phyloP scores from a whole-genome alignment of 1,139 yeast genomes.

The Kodamaea anthophila region DNA sequence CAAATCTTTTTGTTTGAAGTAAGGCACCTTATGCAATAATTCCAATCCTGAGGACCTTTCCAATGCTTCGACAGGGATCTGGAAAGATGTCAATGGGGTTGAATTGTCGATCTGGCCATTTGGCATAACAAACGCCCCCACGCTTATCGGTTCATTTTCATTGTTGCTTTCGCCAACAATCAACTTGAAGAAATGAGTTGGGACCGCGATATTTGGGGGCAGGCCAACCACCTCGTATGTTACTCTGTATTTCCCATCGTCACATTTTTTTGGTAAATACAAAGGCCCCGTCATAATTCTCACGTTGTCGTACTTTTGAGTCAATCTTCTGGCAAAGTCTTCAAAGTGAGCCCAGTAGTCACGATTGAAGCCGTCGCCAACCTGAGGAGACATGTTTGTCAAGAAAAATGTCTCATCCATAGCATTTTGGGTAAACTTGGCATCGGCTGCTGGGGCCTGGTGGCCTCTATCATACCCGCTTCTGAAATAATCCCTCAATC shows the following conservation, averaged over 20 bases:
- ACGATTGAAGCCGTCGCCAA: constrained; percentile 94
- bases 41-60: constrained; percentile 85
- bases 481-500: constrained; percentile 79
- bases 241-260: constrained; percentile 76
- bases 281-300: constrained; percentile 92
- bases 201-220: constrained; percentile 95
- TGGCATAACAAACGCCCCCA: constrained; percentile 92
- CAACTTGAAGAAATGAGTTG: constrained; percentile 92
- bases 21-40: constrained; percentile 65
- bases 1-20: constrained; percentile 53
- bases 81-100: constrained; percentile 66
- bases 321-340: constrained; percentile 75
- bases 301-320: constrained; percentile 62
- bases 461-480: constrained; percentile 98
- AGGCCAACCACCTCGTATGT: constrained; percentile 91
- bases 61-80: constrained; percentile 84
- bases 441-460: constrained; percentile 97
- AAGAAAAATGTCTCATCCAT: constrained; percentile 92
- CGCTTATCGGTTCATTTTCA: constrained; percentile 51
- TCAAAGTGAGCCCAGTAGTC: constrained; percentile 98
- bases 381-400: constrained; percentile 94
- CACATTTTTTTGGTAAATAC: constrained; percentile 70
- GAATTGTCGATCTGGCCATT: constrained; percentile 68
- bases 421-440: constrained; percentile 80
- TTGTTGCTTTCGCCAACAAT: constrained; percentile 68